Evolutionary conservation across 2,329 filamentous ascomycete genomes (phyloP).

Genomic region (Pestalotiopsis sp.): DNA sequence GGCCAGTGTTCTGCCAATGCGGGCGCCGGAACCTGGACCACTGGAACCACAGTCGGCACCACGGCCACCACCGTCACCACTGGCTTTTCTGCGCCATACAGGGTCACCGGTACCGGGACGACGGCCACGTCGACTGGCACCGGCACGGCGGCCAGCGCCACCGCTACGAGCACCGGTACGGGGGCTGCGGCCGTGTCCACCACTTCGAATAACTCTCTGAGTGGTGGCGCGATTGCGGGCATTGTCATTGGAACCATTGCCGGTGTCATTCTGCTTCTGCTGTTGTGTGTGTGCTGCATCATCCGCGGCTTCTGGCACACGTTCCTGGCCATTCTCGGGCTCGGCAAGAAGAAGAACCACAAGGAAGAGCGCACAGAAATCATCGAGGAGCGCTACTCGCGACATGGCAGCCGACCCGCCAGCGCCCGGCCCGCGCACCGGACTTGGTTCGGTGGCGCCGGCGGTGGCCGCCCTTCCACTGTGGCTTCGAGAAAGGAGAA

Average conservation of each 20-base stretch:
- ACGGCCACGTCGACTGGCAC: constrained; percentile 51
- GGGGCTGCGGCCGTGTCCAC: constrained; percentile 44
- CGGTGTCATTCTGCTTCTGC: constrained; percentile 65
- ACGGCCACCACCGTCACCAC: constrained; percentile 53
- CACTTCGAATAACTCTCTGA: constrained; percentile 50
- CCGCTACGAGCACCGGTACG: constrained; percentile 53
- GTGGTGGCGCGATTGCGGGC: constrained; percentile 74
- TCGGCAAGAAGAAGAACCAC: constrained; percentile 51
- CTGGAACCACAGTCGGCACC: constrained; percentile 32
- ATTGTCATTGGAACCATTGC: constrained; percentile 75
- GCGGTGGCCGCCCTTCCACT: constrained; percentile 39
- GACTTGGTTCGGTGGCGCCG: constrained; percentile 54
- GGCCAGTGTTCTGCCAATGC: constrained; percentile 60
- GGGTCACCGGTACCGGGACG: constrained; percentile 53
- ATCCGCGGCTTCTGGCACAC: constrained; percentile 61
- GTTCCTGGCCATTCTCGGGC: constrained; percentile 60
- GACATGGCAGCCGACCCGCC: constrained; percentile 42
- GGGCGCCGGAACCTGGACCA: constrained; percentile 42
- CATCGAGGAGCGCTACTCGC: constrained; percentile 62
- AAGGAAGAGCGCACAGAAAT: constrained; percentile 58
- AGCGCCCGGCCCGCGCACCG: constrained; percentile 51
- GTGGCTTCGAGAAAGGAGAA: constrained; percentile 44
- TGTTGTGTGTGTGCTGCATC: constrained; percentile 76
- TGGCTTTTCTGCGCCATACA: constrained; percentile 46
- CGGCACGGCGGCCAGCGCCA: constrained; percentile 46